A percentile compares a stretch with the other conserved stretches of the same genome.
phyloP scores from a whole-genome alignment of 2,329 filamentous ascomycete genomes.

The Calcarisporium arbuscula region DNA sequence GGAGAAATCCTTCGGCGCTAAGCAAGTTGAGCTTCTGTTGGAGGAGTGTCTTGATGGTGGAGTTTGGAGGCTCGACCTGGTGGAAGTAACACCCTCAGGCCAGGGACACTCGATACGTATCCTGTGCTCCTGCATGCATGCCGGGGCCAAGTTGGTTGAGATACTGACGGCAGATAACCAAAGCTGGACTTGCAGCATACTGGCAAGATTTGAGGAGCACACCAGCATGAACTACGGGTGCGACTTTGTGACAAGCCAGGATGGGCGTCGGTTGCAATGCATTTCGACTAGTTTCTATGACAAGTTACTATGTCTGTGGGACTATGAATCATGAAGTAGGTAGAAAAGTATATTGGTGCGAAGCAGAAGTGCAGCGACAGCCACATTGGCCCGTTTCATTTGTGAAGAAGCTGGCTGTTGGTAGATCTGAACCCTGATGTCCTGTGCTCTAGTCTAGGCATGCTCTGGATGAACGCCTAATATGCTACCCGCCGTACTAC shows the following conservation, averaged over 20 bases:
- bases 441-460: too few relatives aligned
- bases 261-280: slow-evolving; percentile 32
- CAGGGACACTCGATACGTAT: slow-evolving; percentile 37
- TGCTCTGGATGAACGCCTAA: too few relatives aligned
- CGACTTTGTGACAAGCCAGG: slow-evolving; percentile 49
- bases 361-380: too few relatives aligned
- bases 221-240: slow-evolving; percentile 94
- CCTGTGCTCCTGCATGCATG: slow-evolving; percentile 93
- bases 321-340: slow-evolving; percentile 17
- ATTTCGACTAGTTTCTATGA: slow-evolving; percentile 77
- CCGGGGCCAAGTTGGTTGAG: slow-evolving; percentile 63
- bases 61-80: slow-evolving; percentile 76
- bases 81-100: slow-evolving; percentile 28
- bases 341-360: neutral
- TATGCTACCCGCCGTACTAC: too few relatives aligned
- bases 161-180: slow-evolving; percentile 29
- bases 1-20: slow-evolving; percentile 31
- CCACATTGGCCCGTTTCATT: too few relatives aligned
- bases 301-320: slow-evolving; percentile 63
- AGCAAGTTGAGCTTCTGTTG: slow-evolving; percentile 47
- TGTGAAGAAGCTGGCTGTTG: too few relatives aligned
- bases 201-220: slow-evolving; percentile 75
- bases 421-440: too few relatives aligned
- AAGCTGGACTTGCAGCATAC: slow-evolving; percentile 56
- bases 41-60: slow-evolving; percentile 67